These are phyloP conservation scores for Carex parvula DNA, from an alignment of 176 grass and related monocot genomes.

Conservation along the genomic window DNA sequence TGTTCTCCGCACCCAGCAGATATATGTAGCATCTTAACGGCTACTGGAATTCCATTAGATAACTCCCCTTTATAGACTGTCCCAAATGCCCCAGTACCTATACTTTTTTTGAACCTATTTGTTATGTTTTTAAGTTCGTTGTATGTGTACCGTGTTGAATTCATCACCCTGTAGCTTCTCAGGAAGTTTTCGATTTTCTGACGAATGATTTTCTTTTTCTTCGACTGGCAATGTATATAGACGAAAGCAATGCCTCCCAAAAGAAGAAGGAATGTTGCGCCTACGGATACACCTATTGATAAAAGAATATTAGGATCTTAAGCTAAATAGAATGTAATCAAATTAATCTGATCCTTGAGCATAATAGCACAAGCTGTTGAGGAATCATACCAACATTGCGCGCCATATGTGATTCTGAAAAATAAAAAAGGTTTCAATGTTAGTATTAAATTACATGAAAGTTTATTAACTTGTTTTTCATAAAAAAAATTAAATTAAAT, in stretches of 20 bases:
- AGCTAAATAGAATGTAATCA: no score
- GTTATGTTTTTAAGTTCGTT: conserved; percentile 50
- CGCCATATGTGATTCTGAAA: no score
- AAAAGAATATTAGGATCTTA: no score
- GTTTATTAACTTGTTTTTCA: no score
- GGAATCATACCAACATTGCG: no score
- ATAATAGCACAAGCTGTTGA: no score
- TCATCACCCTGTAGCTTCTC: conserved; percentile 26
- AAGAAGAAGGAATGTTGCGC: no score
- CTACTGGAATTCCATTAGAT: conserved; percentile 31
- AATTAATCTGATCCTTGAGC: no score
- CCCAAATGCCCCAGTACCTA: conserved; percentile 49
- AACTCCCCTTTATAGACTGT: conserved; percentile 37
- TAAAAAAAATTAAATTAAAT: no score
- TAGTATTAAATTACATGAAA: no score
- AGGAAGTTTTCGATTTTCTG: conserved; percentile 35
- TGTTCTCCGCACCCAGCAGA: conserved; percentile 29
- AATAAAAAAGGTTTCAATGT: no score
- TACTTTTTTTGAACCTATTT: conserved; percentile 34
- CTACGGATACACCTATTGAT: no score
- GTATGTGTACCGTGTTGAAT: conserved; percentile 39
- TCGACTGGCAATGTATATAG: neutral
- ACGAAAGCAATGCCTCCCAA: neutral
- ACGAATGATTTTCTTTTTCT: neutral
- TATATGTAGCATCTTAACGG: conserved; percentile 43